Evolutionary conservation across 306 rosid genomes (phyloP).

Genomic region (Hippophae rhamnoides): DNA sequence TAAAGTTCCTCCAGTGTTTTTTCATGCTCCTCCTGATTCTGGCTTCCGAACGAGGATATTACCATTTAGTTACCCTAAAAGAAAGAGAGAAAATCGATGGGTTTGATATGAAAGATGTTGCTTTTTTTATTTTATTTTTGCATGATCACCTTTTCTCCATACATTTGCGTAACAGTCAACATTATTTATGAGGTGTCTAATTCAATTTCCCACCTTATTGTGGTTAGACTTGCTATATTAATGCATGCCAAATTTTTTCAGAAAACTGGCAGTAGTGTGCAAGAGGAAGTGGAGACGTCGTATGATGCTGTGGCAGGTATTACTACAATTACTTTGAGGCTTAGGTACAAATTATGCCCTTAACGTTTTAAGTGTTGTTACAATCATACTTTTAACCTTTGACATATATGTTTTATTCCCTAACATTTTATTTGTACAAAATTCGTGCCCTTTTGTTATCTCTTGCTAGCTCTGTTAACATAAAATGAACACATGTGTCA

Average conservation of each 20-base stretch:
- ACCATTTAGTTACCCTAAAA: background rate
- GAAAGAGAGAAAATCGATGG: background rate
- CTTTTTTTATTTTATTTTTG: too few species aligned
- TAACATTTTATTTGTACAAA: too few species aligned
- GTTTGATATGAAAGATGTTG: too few species aligned
- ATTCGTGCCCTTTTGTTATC: too few species aligned
- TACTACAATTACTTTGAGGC: slow-evolving; percentile 7
- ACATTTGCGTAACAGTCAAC: background rate
- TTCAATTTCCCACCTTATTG: background rate
- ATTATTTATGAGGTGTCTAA: background rate
- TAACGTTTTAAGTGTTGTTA: too few species aligned
- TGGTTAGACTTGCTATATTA: slow-evolving; percentile 7
- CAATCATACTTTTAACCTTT: too few species aligned
- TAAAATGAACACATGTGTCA: too few species aligned
- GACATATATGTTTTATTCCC: too few species aligned
- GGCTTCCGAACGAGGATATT: slow-evolving; percentile 7
- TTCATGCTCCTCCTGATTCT: slow-evolving; percentile 4
- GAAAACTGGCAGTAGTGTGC: slow-evolving; percentile 66
- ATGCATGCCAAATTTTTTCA: slow-evolving; percentile 29
- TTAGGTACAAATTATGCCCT: too few species aligned
- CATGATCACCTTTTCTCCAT: too few species aligned
- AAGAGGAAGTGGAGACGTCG: slow-evolving; percentile 75
- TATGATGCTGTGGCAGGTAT: slow-evolving; percentile 73
- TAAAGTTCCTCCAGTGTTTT: slow-evolving; percentile 19
- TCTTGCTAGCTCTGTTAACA: too few species aligned